Percentiles rank a stretch among this genome's conserved stretches.
phyloP scores from a whole-genome alignment of 1,284 basidiomycete species.

The Mycosarcoma mackinlayi region DNA sequence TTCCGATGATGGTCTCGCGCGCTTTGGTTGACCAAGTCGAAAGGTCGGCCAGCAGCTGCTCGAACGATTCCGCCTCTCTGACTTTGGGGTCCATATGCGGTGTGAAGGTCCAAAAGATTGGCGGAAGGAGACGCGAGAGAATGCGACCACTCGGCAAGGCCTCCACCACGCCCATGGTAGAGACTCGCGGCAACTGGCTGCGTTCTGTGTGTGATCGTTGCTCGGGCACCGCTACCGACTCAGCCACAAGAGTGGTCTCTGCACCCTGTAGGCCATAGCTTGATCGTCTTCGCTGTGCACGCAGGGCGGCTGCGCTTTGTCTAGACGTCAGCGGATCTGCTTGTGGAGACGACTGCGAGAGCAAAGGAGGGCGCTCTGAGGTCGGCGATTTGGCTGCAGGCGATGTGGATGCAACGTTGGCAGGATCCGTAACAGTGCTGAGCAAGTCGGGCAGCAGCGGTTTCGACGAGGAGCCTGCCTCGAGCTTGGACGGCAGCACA shows the following conservation, averaged over 20 bases:
- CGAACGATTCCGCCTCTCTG: background rate
- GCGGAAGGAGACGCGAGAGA: slow-evolving; percentile 40
- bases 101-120: slow-evolving; percentile 20
- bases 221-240: background rate
- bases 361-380: slow-evolving; percentile 13
- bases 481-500: slow-evolving; percentile 13
- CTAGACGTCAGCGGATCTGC: slow-evolving; percentile 6
- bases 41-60: slow-evolving; percentile 9
- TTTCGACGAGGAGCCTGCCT: slow-evolving; percentile 1
- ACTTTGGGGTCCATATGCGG: slow-evolving; percentile 25
- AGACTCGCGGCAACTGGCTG: slow-evolving; percentile 16
- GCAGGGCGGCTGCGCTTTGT: slow-evolving; percentile 32
- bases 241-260: background rate
- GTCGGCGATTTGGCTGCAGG: slow-evolving; percentile 16
- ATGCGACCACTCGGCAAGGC: slow-evolving; percentile 35
- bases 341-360: slow-evolving; percentile 4
- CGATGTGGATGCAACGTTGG: slow-evolving; percentile 6
- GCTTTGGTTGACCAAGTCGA: slow-evolving; percentile 32
- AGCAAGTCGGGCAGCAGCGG: slow-evolving; percentile 25
- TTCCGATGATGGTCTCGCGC: slow-evolving; percentile 24
- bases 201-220: background rate
- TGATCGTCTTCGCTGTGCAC: slow-evolving; percentile 24
- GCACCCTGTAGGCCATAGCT: slow-evolving; percentile 27
- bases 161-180: slow-evolving; percentile 28
- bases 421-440: slow-evolving; percentile 14